A percentile compares a stretch with the other conserved stretches of the same genome.
Evolutionary conservation across 73 alveolate species (phyloP).

Genomic region (Paramecium sexaurelia): DNA sequence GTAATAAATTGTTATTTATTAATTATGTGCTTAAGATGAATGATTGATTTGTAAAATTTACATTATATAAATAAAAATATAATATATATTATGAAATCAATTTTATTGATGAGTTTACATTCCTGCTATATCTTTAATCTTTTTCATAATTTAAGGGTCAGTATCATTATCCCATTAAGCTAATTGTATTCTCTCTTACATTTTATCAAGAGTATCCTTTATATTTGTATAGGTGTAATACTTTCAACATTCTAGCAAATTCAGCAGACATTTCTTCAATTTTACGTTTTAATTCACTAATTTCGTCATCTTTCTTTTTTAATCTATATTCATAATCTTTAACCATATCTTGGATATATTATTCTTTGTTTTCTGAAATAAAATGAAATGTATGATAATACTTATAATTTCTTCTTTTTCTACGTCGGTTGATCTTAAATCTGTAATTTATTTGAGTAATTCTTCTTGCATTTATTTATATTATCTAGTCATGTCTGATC

Average conservation of each 20-base stretch:
- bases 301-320: slow-evolving; percentile 78
- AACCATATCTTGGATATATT: slow-evolving; percentile 66
- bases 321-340: slow-evolving; percentile 75
- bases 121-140: slow-evolving; percentile 79
- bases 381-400: neutral
- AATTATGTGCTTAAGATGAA: too few relatives aligned
- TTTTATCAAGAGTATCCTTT: slow-evolving; percentile 79
- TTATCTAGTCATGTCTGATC: slow-evolving; percentile 86
- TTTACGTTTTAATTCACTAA: slow-evolving; percentile 73
- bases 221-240: neutral
- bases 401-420: slow-evolving; percentile 68
- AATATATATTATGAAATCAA: slow-evolving; percentile 8
- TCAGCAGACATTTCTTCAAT: slow-evolving; percentile 85
- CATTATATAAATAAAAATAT: too few relatives aligned
- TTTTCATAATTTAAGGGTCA: slow-evolving; percentile 79
- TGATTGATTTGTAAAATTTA: too few relatives aligned
- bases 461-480: slow-evolving; percentile 84
- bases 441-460: slow-evolving; percentile 71
- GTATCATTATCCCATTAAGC: slow-evolving; percentile 90
- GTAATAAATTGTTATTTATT: too few relatives aligned
- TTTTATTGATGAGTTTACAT: slow-evolving; percentile 44
- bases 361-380: slow-evolving; percentile 64
- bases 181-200: slow-evolving; percentile 81
- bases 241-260: slow-evolving; percentile 85
- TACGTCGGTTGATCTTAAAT: slow-evolving; percentile 64